Evolutionary conservation across 768 basidiomycete genomes (phyloP).

Genomic region (Tricholoma furcatifolium): DNA sequence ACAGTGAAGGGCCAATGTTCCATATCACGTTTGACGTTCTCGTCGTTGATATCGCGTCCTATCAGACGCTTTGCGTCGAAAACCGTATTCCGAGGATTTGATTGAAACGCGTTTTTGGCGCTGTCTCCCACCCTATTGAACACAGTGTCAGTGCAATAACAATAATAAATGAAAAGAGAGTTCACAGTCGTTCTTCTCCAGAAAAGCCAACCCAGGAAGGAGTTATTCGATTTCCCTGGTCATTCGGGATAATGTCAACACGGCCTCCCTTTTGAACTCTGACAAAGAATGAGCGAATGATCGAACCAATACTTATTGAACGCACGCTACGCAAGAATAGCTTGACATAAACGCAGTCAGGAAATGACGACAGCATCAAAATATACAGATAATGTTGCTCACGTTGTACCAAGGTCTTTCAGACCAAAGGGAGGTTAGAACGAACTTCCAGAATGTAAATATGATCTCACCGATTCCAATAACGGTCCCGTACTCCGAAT

Average conservation of each 20-base stretch:
- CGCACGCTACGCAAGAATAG: constrained; percentile 65
- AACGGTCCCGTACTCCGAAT: constrained; percentile 68
- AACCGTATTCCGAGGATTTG: constrained; percentile 27
- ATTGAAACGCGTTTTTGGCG: constrained; percentile 15
- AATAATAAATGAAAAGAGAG: background rate
- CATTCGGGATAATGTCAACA: constrained; percentile 82
- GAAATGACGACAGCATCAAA: background rate
- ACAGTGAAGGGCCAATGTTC: constrained; percentile 52
- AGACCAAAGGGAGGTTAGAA: background rate
- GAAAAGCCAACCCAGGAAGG: constrained; percentile 92
- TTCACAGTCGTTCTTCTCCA: constrained; percentile 71
- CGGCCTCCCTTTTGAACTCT: constrained; percentile 50
- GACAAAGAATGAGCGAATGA: constrained; percentile 20
- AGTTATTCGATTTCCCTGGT: constrained; percentile 88
- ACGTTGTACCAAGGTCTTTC: constrained; percentile 78
- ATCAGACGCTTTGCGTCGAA: constrained; percentile 62
- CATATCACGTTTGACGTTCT: constrained; percentile 46
- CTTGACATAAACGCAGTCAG: constrained; percentile 28
- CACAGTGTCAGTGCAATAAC: background rate
- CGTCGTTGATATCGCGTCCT: constrained; percentile 46
- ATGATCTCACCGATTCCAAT: constrained; percentile 78
- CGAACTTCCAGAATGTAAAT: constrained; percentile 8
- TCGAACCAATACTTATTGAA: background rate
- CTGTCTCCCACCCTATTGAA: constrained; percentile 14
- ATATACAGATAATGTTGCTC: constrained; percentile 16